Evolutionary conservation across 1,139 yeast genomes (phyloP), one percentile per base, ranked within the genome.

Genomic region (Kurtzmaniella natalensis): DNA sequence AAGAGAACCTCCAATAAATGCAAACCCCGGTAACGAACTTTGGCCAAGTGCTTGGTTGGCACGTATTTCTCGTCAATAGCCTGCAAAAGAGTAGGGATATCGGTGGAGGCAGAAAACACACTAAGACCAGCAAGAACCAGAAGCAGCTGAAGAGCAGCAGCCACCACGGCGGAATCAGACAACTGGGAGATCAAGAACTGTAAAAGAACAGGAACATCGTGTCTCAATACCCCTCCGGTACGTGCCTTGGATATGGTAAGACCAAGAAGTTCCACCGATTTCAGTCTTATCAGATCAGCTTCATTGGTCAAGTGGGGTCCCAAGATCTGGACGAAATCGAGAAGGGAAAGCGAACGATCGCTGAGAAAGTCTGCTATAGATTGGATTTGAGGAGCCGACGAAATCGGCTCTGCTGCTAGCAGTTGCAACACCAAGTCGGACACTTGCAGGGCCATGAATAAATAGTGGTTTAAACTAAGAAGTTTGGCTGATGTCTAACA

Each of bases 141-240:
- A 8, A 89, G 48, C 0, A 88, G 88, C 13, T 54, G 54, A 6
- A 82, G 58, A 1, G 81, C 73, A 37, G 76, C 73, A 25, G 59
- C 61, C 21, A 78, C 53, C 31, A 83, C 69, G 5, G 65, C 61
- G 10, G 68, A 64, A 49, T 89, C 96, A 16, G 78, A 82, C 25
- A 86, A 53, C 43, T 89, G 81, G 21, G 77, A 77, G 20, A 71
- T 44, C 39, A 78, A 70, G 51, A 89, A 89, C 7, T 74, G 77
- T 17, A 76, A 54, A 35, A 89, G 65, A 10, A 87, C 95, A 18
- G 64, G 57, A 11, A 84, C 64, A 46, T 87, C 96, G 42, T 80
- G 81, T 28, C 70, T 67, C 11, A 72, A 58, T 18, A 87, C 56
- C 11, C 0, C 52, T 34, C 1, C 67, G n/a, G n/a, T n/a, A 50